These are phyloP conservation scores for Cyphellophora attinorum DNA, from an alignment of 2,329 filamentous ascomycete species.

Conservation along the genomic window DNA sequence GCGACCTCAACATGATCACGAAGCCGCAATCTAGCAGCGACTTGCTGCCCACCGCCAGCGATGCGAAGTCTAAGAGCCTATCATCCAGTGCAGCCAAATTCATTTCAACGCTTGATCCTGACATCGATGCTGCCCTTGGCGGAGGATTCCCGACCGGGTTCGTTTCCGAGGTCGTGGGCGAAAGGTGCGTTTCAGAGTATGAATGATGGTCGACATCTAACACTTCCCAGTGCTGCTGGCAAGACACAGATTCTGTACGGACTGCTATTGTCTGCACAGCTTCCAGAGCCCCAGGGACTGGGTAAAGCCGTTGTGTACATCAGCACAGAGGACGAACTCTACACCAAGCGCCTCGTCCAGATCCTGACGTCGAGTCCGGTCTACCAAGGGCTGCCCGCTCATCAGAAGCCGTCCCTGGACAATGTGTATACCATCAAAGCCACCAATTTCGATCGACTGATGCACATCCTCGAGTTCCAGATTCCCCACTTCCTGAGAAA, in stretches of 20 bases:
- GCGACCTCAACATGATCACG: slow-evolving; percentile 37
- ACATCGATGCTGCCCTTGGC: slow-evolving; percentile 60
- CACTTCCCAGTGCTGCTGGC: slow-evolving; percentile 59
- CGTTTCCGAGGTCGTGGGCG: slow-evolving; percentile 82
- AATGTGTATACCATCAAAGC: slow-evolving; percentile 71
- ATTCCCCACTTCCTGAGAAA: slow-evolving; percentile 74
- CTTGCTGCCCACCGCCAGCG: slow-evolving; percentile 4
- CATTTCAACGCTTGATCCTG: slow-evolving; percentile 57
- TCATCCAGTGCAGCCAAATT: too few species aligned
- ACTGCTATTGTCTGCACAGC: slow-evolving; percentile 74
- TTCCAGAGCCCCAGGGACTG: slow-evolving; percentile 63
- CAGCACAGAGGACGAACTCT: slow-evolving; percentile 78
- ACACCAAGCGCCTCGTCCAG: slow-evolving; percentile 72
- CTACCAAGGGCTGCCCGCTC: slow-evolving; percentile 37
- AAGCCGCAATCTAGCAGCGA: neutral
- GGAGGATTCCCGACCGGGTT: slow-evolving; percentile 75
- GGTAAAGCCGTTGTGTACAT: slow-evolving; percentile 77
- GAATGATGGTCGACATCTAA: neutral
- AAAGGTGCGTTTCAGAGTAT: slow-evolving; percentile 50
- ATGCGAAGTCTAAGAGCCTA: too few species aligned
- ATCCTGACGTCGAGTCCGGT: slow-evolving; percentile 60
- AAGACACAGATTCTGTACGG: slow-evolving; percentile 91
- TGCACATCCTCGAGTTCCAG: slow-evolving; percentile 89
- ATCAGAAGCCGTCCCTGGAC: slow-evolving; percentile 56
- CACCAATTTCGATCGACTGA: slow-evolving; percentile 85